A percentile compares a stretch with the other conserved stretches of the same genome.
Evolutionary conservation across 352 stramenopile genomes (phyloP).

Genomic region (Phytophthora constricta): DNA sequence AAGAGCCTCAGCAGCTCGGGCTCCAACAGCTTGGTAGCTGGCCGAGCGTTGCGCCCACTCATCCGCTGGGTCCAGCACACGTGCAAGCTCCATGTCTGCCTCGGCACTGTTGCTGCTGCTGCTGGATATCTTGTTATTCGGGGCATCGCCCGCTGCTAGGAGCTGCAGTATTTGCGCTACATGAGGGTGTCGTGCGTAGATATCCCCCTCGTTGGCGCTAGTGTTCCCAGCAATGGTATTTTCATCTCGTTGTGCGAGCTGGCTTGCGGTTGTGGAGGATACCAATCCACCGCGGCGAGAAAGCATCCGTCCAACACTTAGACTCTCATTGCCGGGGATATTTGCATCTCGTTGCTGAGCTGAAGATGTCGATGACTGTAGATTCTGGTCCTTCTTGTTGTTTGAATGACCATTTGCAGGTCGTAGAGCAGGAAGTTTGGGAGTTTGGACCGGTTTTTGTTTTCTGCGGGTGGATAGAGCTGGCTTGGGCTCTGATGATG

Average conservation of each 20-base stretch:
- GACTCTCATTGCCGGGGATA: not conserved
- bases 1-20: conserved; percentile 35
- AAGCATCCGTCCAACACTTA: conserved; percentile 4
- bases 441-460: conserved; percentile 5
- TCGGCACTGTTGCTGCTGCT: conserved; percentile 29
- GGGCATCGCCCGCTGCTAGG: conserved; percentile 21
- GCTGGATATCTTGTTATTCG: conserved; percentile 4
- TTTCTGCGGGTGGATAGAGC: conserved; percentile 13
- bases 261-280: conserved; percentile 2
- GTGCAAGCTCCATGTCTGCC: conserved; percentile 36
- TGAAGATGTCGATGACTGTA: not conserved
- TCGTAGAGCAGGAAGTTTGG: conserved; percentile 24
- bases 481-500: not conserved
- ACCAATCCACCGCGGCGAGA: conserved; percentile 23
- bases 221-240: not conserved
- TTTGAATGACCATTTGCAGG: not conserved
- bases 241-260: conserved; percentile 21
- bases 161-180: conserved; percentile 50
- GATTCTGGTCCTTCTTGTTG: conserved; percentile 16
- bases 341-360: conserved; percentile 3
- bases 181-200: conserved; percentile 51
- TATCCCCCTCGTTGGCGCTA: conserved; percentile 29
- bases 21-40: conserved; percentile 57
- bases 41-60: conserved; percentile 55
- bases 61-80: conserved; percentile 30